A percentile compares a stretch with the other conserved stretches of the same genome.
Evolutionary conservation across 768 basidiomycete genomes (phyloP).

Genomic region (Podaxis mareebaensis): DNA sequence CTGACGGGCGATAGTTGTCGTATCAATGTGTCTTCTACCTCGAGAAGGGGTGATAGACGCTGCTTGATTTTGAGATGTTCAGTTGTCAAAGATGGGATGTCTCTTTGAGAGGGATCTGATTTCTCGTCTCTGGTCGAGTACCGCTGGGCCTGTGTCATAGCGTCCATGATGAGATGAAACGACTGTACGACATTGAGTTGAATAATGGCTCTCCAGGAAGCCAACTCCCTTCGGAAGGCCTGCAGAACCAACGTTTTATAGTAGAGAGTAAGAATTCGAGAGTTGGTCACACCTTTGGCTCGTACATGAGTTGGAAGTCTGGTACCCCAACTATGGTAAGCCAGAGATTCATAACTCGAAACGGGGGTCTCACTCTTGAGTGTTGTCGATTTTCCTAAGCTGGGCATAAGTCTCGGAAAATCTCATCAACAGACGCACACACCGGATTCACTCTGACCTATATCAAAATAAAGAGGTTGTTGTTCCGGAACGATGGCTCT

Average conservation of each 20-base stretch:
- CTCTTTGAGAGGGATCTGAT: constrained; percentile 21
- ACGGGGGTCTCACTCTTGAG: constrained; percentile 3
- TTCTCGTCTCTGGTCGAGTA: constrained; percentile 21
- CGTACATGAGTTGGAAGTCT: constrained; percentile 69
- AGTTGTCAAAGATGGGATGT: constrained; percentile 37
- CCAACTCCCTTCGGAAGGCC: constrained; percentile 60
- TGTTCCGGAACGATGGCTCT: neutral
- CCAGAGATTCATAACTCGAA: neutral
- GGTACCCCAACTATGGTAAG: neutral
- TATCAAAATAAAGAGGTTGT: neutral
- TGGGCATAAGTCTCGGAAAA: neutral
- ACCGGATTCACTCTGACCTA: constrained; percentile 85
- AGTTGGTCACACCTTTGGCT: constrained; percentile 45
- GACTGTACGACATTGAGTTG: constrained; percentile 74
- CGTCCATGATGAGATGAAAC: constrained; percentile 61
- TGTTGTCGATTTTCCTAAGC: constrained; percentile 11
- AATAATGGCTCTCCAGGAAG: constrained; percentile 67
- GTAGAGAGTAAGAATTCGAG: neutral
- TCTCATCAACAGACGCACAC: constrained; percentile 20
- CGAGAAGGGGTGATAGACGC: constrained; percentile 60
- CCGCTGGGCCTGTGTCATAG: constrained; percentile 39
- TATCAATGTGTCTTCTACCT: constrained; percentile 61
- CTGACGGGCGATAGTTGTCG: constrained; percentile 56
- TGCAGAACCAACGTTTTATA: constrained; percentile 20
- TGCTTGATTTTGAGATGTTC: constrained; percentile 55